Evolutionary conservation across 345 rosid genomes (phyloP).

Genomic region (Litchi chinensis): DNA sequence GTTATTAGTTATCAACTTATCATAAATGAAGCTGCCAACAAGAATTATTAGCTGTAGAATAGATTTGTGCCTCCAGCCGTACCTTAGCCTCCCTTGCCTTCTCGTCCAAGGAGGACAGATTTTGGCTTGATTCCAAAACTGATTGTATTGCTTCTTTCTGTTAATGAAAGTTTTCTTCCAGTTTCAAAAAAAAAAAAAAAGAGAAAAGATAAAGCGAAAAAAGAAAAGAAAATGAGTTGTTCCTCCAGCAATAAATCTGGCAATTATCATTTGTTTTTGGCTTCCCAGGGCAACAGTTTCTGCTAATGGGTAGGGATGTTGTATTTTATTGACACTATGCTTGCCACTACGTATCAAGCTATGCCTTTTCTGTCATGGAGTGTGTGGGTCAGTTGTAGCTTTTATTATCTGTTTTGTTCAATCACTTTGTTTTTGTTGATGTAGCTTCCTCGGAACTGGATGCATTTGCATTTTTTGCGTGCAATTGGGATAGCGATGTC

Average conservation of each 20-base stretch:
- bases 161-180: too few relatives aligned
- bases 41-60: background rate
- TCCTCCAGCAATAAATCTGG: background rate
- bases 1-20: background rate
- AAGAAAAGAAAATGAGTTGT: too few relatives aligned
- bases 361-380: background rate
- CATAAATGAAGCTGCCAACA: constrained; percentile 4
- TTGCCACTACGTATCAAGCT: background rate
- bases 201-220: too few relatives aligned
- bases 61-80: background rate
- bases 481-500: constrained; percentile 99
- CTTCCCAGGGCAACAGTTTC: background rate
- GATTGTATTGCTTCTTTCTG: too few relatives aligned
- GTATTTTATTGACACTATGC: background rate
- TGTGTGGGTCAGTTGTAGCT: background rate
- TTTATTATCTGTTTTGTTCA: constrained; percentile 12
- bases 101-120: too few relatives aligned
- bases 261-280: background rate
- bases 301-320: constrained; percentile 3
- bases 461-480: constrained; percentile 98
- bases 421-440: constrained; percentile 34
- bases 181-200: too few relatives aligned
- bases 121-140: too few relatives aligned
- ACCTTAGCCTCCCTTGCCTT: background rate
- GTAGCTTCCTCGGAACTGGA: constrained; percentile 97